Base-by-base conservation (phyloP, 768 basidiomycete genomes). In the Boletellus ananiceps region DNA sequence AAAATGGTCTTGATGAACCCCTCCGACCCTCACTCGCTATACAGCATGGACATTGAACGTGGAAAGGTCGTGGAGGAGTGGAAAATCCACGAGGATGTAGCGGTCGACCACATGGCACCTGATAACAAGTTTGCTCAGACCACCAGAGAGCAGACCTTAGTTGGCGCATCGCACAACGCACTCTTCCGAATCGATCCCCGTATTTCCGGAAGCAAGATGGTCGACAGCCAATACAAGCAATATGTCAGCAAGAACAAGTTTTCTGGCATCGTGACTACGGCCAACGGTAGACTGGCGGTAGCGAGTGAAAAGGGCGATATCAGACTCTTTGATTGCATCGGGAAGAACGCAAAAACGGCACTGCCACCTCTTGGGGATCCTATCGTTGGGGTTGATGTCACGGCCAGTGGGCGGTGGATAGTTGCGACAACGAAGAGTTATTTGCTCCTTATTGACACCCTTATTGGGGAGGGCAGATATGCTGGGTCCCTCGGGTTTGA, bases 291-390 rank as follows among this genome's bases (percentile, higher is more conserved):
- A 66, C 74, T 99, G 52, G 96, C 93, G 7, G 88, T 99, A 11
- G 93, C 90, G 32, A 93, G 91, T 59, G 87, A 90, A 66, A 99
- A 98, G 73, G 96, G 96, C 47, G 96, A 98, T 63, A 88, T 99
- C 57, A 77, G 94, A 34, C 74, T 99, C 47, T 99, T 93, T 57
- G 96, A 99, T 69, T 77, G 86, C 40, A 87, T 99, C 56, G 96
- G 96, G 38, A 99, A 98, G 79, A 98, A 92, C 62, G 96, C 96
- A 25, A 99, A 99, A 81, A 99, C 96, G 11, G 93, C 94, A 12
- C 73, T 99, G 32, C 93, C 94, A 31, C 89, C 93, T 38, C 76
- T 97, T 16, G 96, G 96, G 13, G 93, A 96, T 69, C 90, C 95
- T 39, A 97, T 99, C 60, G 68, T 90, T 44, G 96, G 96, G 32